phyloP scores from a whole-genome alignment of 2,329 filamentous ascomycete species.

The Sporothrix protearum region DNA sequence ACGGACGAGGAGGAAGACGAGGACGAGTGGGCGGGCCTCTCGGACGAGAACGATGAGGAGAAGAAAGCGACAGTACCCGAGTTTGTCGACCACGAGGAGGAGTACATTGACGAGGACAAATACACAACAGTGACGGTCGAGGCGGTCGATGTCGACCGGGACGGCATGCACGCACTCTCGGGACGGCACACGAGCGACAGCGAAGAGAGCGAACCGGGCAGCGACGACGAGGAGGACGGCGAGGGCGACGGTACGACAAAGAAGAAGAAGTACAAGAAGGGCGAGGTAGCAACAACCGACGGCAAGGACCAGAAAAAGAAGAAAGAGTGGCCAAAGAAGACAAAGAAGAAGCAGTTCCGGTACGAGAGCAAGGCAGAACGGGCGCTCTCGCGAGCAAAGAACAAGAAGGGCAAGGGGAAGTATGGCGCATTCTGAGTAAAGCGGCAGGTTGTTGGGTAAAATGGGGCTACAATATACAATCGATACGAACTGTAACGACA shows the following conservation, averaged over 20 bases:
- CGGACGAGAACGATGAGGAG: constrained; percentile 39
- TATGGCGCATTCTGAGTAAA: neutral
- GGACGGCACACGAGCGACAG: constrained; percentile 34
- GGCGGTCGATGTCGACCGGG: constrained; percentile 73
- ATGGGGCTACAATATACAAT: neutral
- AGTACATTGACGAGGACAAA: constrained; percentile 94
- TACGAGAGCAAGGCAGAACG: constrained; percentile 89
- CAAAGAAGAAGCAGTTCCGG: constrained; percentile 86
- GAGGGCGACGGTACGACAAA: constrained; percentile 36
- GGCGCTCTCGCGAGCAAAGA: constrained; percentile 67
- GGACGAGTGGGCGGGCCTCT: constrained; percentile 59
- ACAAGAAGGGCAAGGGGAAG: constrained; percentile 45
- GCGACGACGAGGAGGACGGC: constrained; percentile 40
- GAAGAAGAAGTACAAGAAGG: constrained; percentile 32
- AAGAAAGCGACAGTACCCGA: constrained; percentile 37
- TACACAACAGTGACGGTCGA: constrained; percentile 95
- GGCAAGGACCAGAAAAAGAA: constrained; percentile 38
- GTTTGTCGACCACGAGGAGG: constrained; percentile 75
- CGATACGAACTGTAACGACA: constrained; percentile 8
- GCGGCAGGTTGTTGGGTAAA: neutral
- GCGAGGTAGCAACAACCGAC: constrained; percentile 33
- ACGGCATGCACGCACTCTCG: constrained; percentile 61
- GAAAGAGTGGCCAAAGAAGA: constrained; percentile 56
- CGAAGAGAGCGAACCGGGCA: constrained; percentile 34
- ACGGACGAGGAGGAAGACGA: constrained; percentile 49